Conservation (phyloP, 495 filamentous ascomycete genomes). For the Penicillium bovifimosum region DNA sequence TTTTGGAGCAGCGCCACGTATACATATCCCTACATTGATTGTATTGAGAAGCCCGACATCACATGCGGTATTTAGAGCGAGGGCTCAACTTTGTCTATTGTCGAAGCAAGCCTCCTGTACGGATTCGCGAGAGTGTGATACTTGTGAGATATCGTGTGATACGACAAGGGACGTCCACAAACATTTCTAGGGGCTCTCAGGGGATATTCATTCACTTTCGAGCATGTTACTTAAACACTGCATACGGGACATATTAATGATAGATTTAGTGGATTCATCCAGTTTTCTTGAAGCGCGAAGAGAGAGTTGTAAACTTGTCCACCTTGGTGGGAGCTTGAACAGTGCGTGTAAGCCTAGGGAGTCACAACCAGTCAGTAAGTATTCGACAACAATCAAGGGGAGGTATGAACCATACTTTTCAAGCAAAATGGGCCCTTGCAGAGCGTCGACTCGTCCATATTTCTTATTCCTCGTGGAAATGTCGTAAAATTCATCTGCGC, state of each 20-base stretch:
- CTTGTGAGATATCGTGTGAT: too few species aligned
- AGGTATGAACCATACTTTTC: constrained; percentile 63
- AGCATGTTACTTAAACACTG: background rate
- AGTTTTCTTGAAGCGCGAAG: constrained; percentile 64
- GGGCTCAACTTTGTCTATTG: too few species aligned
- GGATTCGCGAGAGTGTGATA: too few species aligned
- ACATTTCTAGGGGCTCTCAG: too few species aligned
- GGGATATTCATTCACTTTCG: too few species aligned
- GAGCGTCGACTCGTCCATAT: constrained; percentile 84
- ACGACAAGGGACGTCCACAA: too few species aligned
- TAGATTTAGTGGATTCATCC: constrained; percentile 2
- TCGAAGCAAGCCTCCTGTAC: too few species aligned
- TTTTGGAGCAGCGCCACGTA: background rate
- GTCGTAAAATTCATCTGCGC: constrained; percentile 92
- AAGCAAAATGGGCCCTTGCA: constrained; percentile 76
- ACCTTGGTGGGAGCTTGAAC: constrained; percentile 54
- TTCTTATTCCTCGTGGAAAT: constrained; percentile 79
- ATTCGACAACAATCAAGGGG: background rate
- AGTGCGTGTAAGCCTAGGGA: constrained; percentile 53
- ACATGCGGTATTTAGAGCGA: background rate
- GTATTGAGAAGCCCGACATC: background rate
- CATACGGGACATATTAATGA: background rate
- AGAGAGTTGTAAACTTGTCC: constrained; percentile 62
- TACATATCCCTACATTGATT: background rate
- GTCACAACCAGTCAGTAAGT: constrained; percentile 32